Conservation (phyloP, 345 rosid species). For the Gossypium ekmanianum region DNA sequence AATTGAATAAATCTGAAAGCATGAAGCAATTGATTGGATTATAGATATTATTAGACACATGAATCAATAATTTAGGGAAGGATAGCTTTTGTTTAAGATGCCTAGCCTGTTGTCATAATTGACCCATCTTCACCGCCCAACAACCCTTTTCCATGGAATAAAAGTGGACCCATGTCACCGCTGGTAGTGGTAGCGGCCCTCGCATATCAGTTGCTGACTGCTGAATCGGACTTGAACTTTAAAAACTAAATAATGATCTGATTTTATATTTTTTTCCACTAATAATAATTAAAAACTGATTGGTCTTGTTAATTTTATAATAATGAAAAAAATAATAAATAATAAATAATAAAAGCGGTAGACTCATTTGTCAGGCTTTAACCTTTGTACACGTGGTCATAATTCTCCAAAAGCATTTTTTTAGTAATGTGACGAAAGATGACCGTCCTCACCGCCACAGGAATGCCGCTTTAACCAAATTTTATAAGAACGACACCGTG, state of each 20-base stretch:
- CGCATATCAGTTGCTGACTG: background rate
- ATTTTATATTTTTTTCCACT: background rate
- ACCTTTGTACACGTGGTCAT: constrained; percentile 17
- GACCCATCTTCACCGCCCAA: constrained; percentile 2
- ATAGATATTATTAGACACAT: background rate
- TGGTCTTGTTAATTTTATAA: background rate
- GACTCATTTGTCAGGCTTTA: background rate
- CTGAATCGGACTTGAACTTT: background rate
- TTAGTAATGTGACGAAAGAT: constrained; percentile 20
- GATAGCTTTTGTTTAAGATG: background rate
- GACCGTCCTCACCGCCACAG: constrained; percentile 26
- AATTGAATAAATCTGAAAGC: background rate
- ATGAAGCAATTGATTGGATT: background rate
- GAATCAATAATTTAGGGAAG: constrained; percentile 17
- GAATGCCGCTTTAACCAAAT: background rate
- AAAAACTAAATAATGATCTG: no score
- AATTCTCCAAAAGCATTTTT: constrained; percentile 9
- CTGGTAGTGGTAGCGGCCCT: background rate
- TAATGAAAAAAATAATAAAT: background rate
- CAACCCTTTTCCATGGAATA: background rate
- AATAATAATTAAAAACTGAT: background rate
- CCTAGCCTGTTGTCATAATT: constrained; percentile 21
- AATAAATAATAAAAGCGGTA: background rate
- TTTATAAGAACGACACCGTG: constrained; percentile 19
- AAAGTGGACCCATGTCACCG: background rate